These are phyloP conservation scores for Vanrija sp. DNA, from an alignment of 1,284 basidiomycete genomes.

Conservation along the genomic window DNA sequence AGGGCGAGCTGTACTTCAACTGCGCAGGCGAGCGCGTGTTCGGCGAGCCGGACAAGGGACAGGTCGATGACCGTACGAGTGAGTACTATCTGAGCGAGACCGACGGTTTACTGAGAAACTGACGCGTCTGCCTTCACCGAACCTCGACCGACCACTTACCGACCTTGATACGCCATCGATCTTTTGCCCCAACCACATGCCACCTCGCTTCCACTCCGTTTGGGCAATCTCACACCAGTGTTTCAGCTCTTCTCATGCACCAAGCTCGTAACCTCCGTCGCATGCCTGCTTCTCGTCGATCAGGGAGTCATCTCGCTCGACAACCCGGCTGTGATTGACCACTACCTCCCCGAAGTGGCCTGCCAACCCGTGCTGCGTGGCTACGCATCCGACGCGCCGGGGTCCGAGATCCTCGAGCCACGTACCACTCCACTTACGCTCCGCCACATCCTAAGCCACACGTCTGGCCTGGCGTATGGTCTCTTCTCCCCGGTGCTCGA, in stretches of 20 bases:
- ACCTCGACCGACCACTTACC: too few species aligned
- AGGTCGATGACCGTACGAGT: constrained; percentile 34
- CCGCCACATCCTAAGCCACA: constrained; percentile 12
- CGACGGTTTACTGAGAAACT: neutral
- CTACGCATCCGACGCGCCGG: constrained; percentile 20
- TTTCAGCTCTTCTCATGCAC: constrained; percentile 38
- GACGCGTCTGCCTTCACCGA: neutral
- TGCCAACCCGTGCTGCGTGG: constrained; percentile 24
- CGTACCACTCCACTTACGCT: constrained; percentile 10
- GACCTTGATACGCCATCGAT: too few species aligned
- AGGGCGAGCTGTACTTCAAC: constrained; percentile 23
- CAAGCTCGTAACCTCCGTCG: constrained; percentile 27
- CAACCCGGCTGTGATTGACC: constrained; percentile 23
- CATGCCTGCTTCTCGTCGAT: constrained; percentile 14
- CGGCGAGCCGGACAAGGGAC: constrained; percentile 23
- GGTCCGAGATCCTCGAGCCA: neutral
- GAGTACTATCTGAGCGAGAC: neutral
- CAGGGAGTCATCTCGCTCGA: constrained; percentile 21
- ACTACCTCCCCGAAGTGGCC: constrained; percentile 26
- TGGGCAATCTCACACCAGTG: constrained; percentile 9
- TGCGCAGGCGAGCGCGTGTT: constrained; percentile 27
- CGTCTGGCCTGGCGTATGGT: constrained; percentile 13
- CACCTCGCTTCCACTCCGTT: neutral
- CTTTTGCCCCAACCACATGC: too few species aligned
- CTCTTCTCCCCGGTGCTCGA: constrained; percentile 8